These are phyloP conservation scores for Chalaropsis ovoidea DNA, from an alignment of 2,329 filamentous ascomycete species.

Conservation along the genomic window DNA sequence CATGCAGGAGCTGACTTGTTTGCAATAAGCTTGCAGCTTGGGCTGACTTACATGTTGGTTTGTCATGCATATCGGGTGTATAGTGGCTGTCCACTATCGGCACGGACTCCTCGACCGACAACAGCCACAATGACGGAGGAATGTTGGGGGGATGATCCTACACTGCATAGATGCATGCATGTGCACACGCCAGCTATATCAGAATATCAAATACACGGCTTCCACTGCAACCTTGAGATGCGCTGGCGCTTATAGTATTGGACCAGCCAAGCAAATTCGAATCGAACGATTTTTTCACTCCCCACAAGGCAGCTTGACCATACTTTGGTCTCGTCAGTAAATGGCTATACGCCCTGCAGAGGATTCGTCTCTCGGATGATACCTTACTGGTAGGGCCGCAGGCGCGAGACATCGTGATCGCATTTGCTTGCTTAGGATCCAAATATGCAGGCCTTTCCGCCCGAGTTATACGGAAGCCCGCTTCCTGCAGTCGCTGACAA, in stretches of 20 bases:
- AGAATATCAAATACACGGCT: not conserved
- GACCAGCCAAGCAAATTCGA: not conserved
- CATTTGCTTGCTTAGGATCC: not conserved
- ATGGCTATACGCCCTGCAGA: not conserved
- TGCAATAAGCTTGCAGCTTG: not conserved
- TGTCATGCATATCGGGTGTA: not conserved
- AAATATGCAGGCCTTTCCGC: not conserved
- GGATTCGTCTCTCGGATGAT: not conserved
- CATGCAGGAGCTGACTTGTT: not conserved
- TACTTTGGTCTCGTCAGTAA: no score
- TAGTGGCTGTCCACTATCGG: not conserved
- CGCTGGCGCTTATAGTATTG: not conserved
- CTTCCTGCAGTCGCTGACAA: not conserved
- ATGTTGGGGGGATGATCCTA: not conserved
- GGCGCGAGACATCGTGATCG: no score
- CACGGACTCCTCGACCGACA: not conserved
- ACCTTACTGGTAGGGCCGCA: not conserved
- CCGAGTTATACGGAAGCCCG: not conserved
- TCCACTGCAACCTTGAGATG: not conserved
- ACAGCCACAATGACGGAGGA: constrained; percentile 4
- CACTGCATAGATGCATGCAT: not conserved
- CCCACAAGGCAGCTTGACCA: not conserved
- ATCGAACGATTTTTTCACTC: not conserved
- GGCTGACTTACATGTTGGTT: not conserved
- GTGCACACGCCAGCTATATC: not conserved